Evolutionary conservation across 1,284 basidiomycete genomes (phyloP).

Genomic region (Apiotrichum gamsii): DNA sequence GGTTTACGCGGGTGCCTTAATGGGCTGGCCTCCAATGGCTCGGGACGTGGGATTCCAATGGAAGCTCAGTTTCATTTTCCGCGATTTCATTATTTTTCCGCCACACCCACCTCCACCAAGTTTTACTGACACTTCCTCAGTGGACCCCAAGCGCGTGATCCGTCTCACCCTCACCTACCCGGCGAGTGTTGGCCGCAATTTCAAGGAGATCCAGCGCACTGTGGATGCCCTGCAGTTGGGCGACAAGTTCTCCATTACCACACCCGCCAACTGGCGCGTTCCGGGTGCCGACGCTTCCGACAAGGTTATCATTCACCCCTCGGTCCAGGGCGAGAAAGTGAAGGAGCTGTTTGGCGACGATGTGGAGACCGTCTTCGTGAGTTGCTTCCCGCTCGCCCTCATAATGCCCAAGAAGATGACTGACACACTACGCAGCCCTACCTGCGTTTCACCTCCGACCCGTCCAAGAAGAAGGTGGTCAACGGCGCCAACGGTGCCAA

Average conservation of each 20-base stretch:
- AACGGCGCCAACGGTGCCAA: neutral
- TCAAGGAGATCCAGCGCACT: constrained; percentile 76
- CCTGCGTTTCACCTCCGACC: constrained; percentile 51
- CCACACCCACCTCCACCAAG: too few species aligned
- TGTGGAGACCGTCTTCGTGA: constrained; percentile 48
- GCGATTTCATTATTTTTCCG: too few species aligned
- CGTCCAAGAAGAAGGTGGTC: constrained; percentile 25
- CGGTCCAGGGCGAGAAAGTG: constrained; percentile 78
- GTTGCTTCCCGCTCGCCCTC: too few species aligned
- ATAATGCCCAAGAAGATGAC: too few species aligned
- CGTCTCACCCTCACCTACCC: constrained; percentile 87
- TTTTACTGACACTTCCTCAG: constrained; percentile 14
- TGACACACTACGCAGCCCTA: constrained; percentile 49
- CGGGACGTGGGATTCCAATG: too few species aligned
- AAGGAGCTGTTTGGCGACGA: constrained; percentile 57
- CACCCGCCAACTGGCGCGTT: constrained; percentile 3
- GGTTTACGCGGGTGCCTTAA: too few species aligned
- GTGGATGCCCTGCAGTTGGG: constrained; percentile 86
- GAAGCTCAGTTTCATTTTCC: too few species aligned
- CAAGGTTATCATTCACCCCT: constrained; percentile 91
- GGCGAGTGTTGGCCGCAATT: constrained; percentile 59
- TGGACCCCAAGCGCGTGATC: constrained; percentile 84
- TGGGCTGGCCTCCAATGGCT: too few species aligned
- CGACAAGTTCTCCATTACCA: constrained; percentile 64
- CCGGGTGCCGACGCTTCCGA: constrained; percentile 50